Evolutionary conservation across 2,329 filamentous ascomycete species (phyloP).

Genomic region (Monilinia aucupariae): DNA sequence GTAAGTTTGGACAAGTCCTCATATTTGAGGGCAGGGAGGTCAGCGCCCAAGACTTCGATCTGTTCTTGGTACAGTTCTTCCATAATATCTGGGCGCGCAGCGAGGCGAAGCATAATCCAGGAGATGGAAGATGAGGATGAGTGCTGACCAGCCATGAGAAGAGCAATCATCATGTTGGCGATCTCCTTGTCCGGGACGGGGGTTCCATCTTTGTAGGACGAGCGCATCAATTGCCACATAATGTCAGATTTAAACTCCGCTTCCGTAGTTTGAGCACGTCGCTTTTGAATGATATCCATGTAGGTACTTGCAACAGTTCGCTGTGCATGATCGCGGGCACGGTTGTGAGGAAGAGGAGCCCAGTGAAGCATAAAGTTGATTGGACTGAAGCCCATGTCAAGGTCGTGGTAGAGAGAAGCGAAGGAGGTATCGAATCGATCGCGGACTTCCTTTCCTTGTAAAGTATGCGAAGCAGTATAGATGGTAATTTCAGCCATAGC

Average conservation of each 20-base stretch:
- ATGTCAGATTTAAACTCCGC: slow-evolving; percentile 63
- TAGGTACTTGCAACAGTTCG: slow-evolving; percentile 76
- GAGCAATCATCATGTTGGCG: slow-evolving; percentile 89
- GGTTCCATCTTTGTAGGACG: slow-evolving; percentile 75
- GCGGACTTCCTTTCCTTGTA: slow-evolving; percentile 80
- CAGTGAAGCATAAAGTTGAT: slow-evolving; percentile 89
- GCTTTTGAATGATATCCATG: slow-evolving; percentile 72
- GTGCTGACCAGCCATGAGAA: slow-evolving; percentile 89
- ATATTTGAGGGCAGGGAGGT: slow-evolving; percentile 69
- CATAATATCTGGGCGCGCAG: slow-evolving; percentile 68
- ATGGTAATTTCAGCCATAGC: slow-evolving; percentile 83
- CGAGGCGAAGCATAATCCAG: slow-evolving; percentile 80
- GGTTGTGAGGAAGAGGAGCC: slow-evolving; percentile 84
- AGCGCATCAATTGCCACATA: slow-evolving; percentile 86
- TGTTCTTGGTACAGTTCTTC: slow-evolving; percentile 85
- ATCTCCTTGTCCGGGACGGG: slow-evolving; percentile 77
- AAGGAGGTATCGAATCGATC: slow-evolving; percentile 74
- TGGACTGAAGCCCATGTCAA: slow-evolving; percentile 84
- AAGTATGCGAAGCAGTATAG: slow-evolving; percentile 79
- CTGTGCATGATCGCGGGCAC: slow-evolving; percentile 72
- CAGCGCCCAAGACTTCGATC: slow-evolving; percentile 62
- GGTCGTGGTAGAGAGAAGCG: slow-evolving; percentile 77
- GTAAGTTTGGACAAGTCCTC: slow-evolving; percentile 74
- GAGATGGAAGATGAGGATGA: slow-evolving; percentile 78
- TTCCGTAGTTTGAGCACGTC: slow-evolving; percentile 46